These are phyloP conservation scores for Daldinia loculata DNA, from an alignment of 495 filamentous ascomycete species.

Conservation along the genomic window DNA sequence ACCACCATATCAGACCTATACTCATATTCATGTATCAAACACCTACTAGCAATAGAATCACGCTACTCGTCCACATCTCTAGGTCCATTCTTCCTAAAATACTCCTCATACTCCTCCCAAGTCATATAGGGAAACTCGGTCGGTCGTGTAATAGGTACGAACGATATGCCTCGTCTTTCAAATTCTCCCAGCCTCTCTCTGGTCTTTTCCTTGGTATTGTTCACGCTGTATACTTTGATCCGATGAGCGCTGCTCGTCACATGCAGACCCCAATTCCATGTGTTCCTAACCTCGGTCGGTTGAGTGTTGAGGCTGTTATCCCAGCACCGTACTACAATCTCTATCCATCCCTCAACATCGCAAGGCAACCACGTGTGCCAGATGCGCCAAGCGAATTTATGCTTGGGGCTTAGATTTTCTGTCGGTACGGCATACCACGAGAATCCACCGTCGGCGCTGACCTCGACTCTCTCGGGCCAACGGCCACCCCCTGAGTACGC, in stretches of 20 bases:
- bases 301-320: slow-evolving; percentile 65
- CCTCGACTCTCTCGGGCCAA: slow-evolving; percentile 67
- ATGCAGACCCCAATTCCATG: slow-evolving; percentile 70
- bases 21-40: neutral
- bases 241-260: slow-evolving; percentile 72
- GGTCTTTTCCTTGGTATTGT: slow-evolving; percentile 60
- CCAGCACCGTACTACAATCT: slow-evolving; percentile 65
- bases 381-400: slow-evolving; percentile 62
- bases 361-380: slow-evolving; percentile 64
- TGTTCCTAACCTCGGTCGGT: slow-evolving; percentile 44
- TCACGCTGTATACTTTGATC: slow-evolving; percentile 70
- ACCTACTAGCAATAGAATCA: neutral
- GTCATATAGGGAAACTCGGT: slow-evolving; percentile 56
- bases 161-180: slow-evolving; percentile 55
- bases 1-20: neutral
- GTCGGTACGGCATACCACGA: slow-evolving; percentile 65
- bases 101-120: slow-evolving; percentile 58
- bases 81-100: slow-evolving; percentile 55
- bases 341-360: slow-evolving; percentile 68
- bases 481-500: slow-evolving; percentile 67
- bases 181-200: slow-evolving; percentile 58
- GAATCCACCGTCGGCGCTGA: slow-evolving; percentile 64
- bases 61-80: slow-evolving; percentile 52
- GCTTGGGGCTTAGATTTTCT: slow-evolving; percentile 62
- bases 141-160: slow-evolving; percentile 63